A percentile compares a stretch with the other conserved stretches of the same genome.
Evolutionary conservation across 495 filamentous ascomycete genomes (phyloP).

Genomic region (Penicillium silybi): DNA sequence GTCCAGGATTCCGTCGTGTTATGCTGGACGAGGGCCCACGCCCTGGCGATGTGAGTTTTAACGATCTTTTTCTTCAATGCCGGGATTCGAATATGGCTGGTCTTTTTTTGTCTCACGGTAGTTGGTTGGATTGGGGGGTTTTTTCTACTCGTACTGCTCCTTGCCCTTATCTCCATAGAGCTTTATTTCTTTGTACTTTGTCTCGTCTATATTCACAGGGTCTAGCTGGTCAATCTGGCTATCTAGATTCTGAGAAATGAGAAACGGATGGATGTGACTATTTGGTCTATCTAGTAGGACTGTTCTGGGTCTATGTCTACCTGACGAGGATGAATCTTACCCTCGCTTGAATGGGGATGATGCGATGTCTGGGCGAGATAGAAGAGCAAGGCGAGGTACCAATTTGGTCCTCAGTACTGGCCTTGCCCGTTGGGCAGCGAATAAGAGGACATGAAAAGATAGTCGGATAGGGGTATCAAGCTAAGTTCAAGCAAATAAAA

Average conservation of each 20-base stretch:
- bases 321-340: too few relatives aligned
- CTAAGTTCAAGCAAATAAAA: neutral
- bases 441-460: neutral
- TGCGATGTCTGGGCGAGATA: too few relatives aligned
- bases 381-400: too few relatives aligned
- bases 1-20: neutral
- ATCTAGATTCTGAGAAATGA: neutral
- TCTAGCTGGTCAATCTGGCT: neutral
- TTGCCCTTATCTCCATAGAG: neutral
- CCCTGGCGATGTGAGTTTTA: constrained; percentile 15
- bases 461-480: neutral
- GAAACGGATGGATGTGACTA: too few relatives aligned
- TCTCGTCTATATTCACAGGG: neutral
- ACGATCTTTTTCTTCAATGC: constrained; percentile 19
- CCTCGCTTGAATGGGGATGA: too few relatives aligned
- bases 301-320: too few relatives aligned
- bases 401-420: too few relatives aligned
- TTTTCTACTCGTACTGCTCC: neutral
- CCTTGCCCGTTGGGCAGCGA: too few relatives aligned
- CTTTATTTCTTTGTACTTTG: neutral
- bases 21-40: constrained; percentile 11
- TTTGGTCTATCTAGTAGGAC: too few relatives aligned
- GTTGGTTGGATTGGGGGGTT: neutral
- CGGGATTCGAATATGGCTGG: constrained; percentile 13
- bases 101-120: constrained; percentile 1